These are phyloP conservation scores for Thozetella sp. DNA, from an alignment of 495 filamentous ascomycete genomes.

Conservation along the genomic window DNA sequence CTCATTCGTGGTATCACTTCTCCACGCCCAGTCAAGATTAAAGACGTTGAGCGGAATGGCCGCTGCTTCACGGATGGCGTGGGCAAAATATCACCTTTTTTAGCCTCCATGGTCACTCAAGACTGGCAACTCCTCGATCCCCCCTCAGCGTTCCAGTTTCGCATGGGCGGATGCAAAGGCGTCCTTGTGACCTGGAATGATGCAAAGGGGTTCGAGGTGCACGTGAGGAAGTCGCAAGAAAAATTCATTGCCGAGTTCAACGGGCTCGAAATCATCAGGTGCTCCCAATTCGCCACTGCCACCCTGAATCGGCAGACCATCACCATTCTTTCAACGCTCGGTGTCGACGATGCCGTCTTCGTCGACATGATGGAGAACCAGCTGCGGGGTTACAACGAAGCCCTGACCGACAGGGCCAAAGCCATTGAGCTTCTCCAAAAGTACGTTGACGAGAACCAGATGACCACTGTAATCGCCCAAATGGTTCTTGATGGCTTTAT, in stretches of 20 bases:
- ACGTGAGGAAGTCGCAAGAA: slow-evolving; percentile 79
- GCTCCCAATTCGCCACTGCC: slow-evolving; percentile 72
- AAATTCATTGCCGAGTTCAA: slow-evolving; percentile 79
- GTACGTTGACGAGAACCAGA: slow-evolving; percentile 85
- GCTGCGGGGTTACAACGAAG: slow-evolving; percentile 63
- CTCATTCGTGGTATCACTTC: slow-evolving; percentile 55
- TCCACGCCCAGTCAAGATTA: slow-evolving; percentile 42
- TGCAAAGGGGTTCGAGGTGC: slow-evolving; percentile 60
- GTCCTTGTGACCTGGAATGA: slow-evolving; percentile 75
- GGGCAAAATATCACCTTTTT: slow-evolving; percentile 82
- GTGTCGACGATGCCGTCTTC: slow-evolving; percentile 71
- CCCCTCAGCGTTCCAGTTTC: slow-evolving; percentile 89
- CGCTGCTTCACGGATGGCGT: slow-evolving; percentile 90
- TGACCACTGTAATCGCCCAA: slow-evolving; percentile 68
- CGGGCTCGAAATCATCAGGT: slow-evolving; percentile 81
- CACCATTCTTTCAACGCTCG: slow-evolving; percentile 75
- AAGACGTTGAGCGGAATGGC: slow-evolving; percentile 67
- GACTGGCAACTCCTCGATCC: slow-evolving; percentile 60
- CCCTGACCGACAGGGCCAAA: slow-evolving; percentile 62
- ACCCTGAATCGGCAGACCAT: slow-evolving; percentile 91
- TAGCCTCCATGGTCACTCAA: slow-evolving; percentile 68
- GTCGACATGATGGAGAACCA: slow-evolving; percentile 63
- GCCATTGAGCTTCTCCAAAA: slow-evolving; percentile 69
- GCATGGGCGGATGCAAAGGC: slow-evolving; percentile 90
- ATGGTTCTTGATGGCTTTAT: slow-evolving; percentile 86